phyloP scores from a whole-genome alignment of 108 stramenopile species.

The Skeletonema potamos region DNA sequence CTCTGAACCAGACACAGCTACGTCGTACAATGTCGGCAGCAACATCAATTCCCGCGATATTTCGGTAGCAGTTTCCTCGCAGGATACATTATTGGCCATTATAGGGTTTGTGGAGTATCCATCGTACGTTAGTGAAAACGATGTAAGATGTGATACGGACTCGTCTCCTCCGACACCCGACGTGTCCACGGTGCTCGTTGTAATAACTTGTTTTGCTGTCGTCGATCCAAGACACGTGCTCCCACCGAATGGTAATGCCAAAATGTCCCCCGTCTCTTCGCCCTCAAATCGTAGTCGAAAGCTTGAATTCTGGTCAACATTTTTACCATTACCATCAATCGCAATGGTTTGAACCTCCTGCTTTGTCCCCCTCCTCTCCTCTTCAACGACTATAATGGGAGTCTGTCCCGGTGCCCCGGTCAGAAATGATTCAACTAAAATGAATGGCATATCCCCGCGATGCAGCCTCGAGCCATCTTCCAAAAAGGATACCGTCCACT shows the following conservation, averaged over 20 bases:
- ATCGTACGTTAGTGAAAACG: conserved; percentile 52
- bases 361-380: conserved; percentile 62
- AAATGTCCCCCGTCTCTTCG: conserved; percentile 40
- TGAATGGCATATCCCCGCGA: conserved; percentile 50
- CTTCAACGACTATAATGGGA: conserved; percentile 50
- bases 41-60: conserved; percentile 57
- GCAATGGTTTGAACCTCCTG: conserved; percentile 62
- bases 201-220: conserved; percentile 59
- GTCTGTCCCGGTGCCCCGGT: conserved; percentile 46
- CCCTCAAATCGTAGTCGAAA: conserved; percentile 43
- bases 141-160: conserved; percentile 60
- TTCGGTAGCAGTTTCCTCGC: conserved; percentile 47
- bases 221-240: conserved; percentile 47
- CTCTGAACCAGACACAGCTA: conserved; percentile 53
- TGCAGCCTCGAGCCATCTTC: conserved; percentile 37
- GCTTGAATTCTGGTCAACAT: conserved; percentile 41
- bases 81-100: conserved; percentile 46
- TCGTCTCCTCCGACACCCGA: conserved; percentile 53
- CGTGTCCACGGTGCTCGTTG: conserved; percentile 55
- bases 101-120: conserved; percentile 57
- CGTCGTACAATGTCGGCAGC: conserved; percentile 53
- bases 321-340: conserved; percentile 35
- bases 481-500: conserved; percentile 68
- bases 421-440: conserved; percentile 41
- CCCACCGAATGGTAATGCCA: conserved; percentile 37